Evolutionary conservation across 495 filamentous ascomycete genomes (phyloP).

Genomic region (Melanomma pulvis-pyrius): DNA sequence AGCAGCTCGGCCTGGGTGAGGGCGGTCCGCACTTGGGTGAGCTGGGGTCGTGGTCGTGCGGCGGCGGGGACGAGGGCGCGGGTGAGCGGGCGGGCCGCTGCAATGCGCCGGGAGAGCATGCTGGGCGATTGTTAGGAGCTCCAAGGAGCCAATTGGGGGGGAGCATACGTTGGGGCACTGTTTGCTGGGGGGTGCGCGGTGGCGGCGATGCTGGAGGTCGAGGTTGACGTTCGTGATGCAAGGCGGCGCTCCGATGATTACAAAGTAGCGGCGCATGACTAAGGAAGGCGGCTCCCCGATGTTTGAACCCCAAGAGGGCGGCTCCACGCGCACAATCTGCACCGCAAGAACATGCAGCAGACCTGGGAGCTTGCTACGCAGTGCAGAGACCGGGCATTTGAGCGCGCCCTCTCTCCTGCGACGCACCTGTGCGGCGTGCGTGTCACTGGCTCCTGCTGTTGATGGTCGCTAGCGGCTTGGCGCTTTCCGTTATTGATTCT

Average conservation of each 20-base stretch:
- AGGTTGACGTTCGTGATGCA: conserved; percentile 23
- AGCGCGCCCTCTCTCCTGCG: background rate
- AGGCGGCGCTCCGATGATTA: background rate
- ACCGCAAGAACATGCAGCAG: no score
- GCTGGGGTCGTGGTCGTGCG: conserved; percentile 27
- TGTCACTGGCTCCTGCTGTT: background rate
- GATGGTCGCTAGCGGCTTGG: conserved; percentile 7
- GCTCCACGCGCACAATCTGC: no score
- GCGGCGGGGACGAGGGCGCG: conserved; percentile 37
- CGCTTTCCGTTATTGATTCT: background rate
- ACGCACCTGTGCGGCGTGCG: background rate
- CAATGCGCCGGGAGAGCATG: conserved; percentile 53
- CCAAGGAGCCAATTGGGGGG: conserved; percentile 8
- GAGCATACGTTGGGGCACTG: conserved; percentile 25
- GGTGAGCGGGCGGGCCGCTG: conserved; percentile 49
- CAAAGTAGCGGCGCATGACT: background rate
- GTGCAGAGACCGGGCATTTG: background rate
- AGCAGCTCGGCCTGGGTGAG: conserved; percentile 49
- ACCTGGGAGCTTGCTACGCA: no score
- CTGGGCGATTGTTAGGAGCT: conserved; percentile 12
- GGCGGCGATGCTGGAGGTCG: background rate
- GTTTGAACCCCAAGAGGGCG: background rate
- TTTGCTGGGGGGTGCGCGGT: background rate
- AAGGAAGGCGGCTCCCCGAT: background rate
- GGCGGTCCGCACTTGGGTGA: conserved; percentile 34